Evolutionary conservation across 352 stramenopile species (phyloP).

Genomic region (Phytophthora chlamydospora): DNA sequence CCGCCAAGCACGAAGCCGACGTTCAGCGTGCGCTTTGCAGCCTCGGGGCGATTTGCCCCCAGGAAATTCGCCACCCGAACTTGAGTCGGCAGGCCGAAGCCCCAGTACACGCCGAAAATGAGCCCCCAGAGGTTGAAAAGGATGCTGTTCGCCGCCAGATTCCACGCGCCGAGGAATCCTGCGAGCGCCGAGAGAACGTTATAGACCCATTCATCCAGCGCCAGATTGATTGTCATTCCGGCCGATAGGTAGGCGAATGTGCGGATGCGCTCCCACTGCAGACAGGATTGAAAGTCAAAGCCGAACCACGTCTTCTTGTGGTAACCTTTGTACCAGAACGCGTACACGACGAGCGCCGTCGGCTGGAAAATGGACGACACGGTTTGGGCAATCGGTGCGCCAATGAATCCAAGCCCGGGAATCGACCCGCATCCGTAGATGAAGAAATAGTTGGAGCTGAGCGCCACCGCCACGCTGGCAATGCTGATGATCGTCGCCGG

Average conservation of each 20-base stretch:
- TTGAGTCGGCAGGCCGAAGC: slow-evolving; percentile 81
- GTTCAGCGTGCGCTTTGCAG: slow-evolving; percentile 59
- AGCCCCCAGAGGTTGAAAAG: slow-evolving; percentile 86
- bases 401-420: slow-evolving; percentile 70
- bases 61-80: slow-evolving; percentile 81
- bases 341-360: slow-evolving; percentile 66
- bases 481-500: slow-evolving; percentile 82
- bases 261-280: slow-evolving; percentile 71
- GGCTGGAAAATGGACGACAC: slow-evolving; percentile 80
- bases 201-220: slow-evolving; percentile 84
- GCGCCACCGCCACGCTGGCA: slow-evolving; percentile 62
- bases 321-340: slow-evolving; percentile 82
- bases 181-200: slow-evolving; percentile 79
- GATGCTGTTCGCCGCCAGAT: slow-evolving; percentile 82
- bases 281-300: slow-evolving; percentile 56
- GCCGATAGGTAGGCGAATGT: slow-evolving; percentile 68
- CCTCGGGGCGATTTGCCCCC: slow-evolving; percentile 62
- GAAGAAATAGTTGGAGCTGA: slow-evolving; percentile 77
- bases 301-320: slow-evolving; percentile 82
- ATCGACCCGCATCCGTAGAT: slow-evolving; percentile 79
- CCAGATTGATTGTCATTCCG: slow-evolving; percentile 81
- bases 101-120: slow-evolving; percentile 87
- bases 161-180: slow-evolving; percentile 58
- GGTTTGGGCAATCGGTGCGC: slow-evolving; percentile 72
- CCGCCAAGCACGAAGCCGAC: slow-evolving; percentile 75